phyloP scores from a whole-genome alignment of 108 stramenopile genomes.

The Cyclotella choctawhatcheeana region DNA sequence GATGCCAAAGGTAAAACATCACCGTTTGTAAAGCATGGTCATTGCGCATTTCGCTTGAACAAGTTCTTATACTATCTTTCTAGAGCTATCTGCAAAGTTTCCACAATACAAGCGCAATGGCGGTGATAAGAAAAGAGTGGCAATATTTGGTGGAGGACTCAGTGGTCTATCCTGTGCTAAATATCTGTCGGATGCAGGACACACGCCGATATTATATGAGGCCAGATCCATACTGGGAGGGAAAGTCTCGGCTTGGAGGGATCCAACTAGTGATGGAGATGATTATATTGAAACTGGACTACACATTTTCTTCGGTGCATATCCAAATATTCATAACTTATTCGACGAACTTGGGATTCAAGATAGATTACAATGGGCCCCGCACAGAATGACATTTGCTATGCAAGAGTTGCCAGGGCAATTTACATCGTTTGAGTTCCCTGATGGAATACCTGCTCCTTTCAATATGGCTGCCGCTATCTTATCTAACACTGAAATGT shows the following conservation, averaged over 20 bases:
- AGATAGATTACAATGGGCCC: constrained; percentile 80
- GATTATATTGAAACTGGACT: constrained; percentile 96
- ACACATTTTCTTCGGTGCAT: constrained; percentile 97
- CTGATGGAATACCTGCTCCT: constrained; percentile 66
- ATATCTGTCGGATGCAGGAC: constrained; percentile 93
- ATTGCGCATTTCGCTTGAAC: constrained; percentile 33
- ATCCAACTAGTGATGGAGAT: constrained; percentile 68
- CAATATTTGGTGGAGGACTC: constrained; percentile 92
- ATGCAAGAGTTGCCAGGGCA: constrained; percentile 64
- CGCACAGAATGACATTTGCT: constrained; percentile 81
- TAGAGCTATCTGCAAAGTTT: constrained; percentile 19
- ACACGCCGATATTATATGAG: constrained; percentile 87
- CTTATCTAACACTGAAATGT: constrained; percentile 74
- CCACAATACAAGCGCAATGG: not conserved
- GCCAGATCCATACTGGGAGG: constrained; percentile 88
- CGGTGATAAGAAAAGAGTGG: constrained; percentile 72
- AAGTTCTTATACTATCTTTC: too few species aligned
- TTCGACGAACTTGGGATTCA: constrained; percentile 83
- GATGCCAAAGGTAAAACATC: constrained; percentile 50
- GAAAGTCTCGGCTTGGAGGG: constrained; percentile 95
- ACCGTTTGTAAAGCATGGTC: too few species aligned
- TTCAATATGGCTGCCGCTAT: constrained; percentile 79
- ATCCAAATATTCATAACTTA: constrained; percentile 96
- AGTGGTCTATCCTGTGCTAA: constrained; percentile 94
- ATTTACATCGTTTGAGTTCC: constrained; percentile 80